Evolutionary conservation across 805 yeast genomes (phyloP), one percentile per base, ranked within the genome.

Genomic region (Pichia paraexigua): DNA sequence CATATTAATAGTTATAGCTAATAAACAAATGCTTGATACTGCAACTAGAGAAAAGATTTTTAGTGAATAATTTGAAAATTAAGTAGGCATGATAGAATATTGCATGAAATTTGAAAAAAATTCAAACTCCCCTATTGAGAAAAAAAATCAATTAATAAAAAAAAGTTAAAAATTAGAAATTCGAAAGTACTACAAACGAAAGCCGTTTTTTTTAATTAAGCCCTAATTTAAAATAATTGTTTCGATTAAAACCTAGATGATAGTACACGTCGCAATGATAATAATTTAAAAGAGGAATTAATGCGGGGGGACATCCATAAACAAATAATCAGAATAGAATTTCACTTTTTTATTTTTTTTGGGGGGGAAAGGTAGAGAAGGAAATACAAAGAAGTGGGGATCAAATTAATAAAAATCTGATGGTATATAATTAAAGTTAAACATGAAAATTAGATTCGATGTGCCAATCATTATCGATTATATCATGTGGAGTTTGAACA

Each of bases 381-480:
- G 22, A 21, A 21, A 21, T 9, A 20, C 15, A n/a, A 42, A 21
- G 2, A 21, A 10, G 15, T 11, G 13, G 45, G 25, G 12, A 22
- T 20, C 22, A 9, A 6, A 6, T 3, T 6, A n/a, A 32, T 40
- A 9, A 9, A 7, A 11, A 12, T 37, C 2, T n/a, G 13, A 21
- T 41, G 43, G n/a, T n/a, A 22, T 41, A 11, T 41, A 41, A 40
- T 28, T 35, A 37, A 18, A 41, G 28, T 28, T 35, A 37, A 18
- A 48, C 46, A 60, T 40, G 58, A 55, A 10, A 60, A 39, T 12
- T 41, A 24, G 30, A 57, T 10, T 46, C 32, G 12, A 58, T 50
- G 13, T 53, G 24, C 48, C 51, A 64, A 1, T 58, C 61, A 20
- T 56, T 51, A 42, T 62, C 65, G 30, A 56, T 55, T 6, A 49